Base-by-base conservation (phyloP, 2,329 filamentous ascomycete species). In the Calonectria fujianensis region DNA sequence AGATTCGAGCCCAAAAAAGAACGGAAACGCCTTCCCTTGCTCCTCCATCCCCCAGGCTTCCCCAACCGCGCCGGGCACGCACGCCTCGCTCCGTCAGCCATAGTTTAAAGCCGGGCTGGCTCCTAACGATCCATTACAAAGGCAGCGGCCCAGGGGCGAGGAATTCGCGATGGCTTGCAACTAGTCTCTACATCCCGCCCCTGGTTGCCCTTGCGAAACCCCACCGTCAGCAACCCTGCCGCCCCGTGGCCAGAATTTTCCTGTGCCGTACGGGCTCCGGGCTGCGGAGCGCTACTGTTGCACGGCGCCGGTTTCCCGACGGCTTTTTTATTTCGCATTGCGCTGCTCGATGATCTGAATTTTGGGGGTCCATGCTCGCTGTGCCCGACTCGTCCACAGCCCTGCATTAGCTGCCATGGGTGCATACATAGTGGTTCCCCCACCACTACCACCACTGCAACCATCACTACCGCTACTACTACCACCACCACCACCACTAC, bases 61-160 rank as follows among this genome's bases (percentile, higher is more conserved):
- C 57, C 57, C 57, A 63, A 27, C 57, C 57, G 18, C 45, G 18
- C 45, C 45, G 45, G 45, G 45, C 45, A 48, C 41, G 41, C 8
- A 48, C 45, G n/a, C 45, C 45, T 48, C 51, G 57, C 57, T n/a
- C 57, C 57, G 57, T 61, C 57, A 61, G 57, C 57, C 32, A n/a
- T 61, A 61, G 57, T 24, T 37, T 37, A 61, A 37, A 37, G 27
- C 57, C 57, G 20, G 57, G 57, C 52, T 39, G 32, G 57, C 13
- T 61, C 37, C 57, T 16, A 16, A 9, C 39, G 57, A 61, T 61
- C 32, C 57, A 39, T 61, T n/a, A 3, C n/a, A 37, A 39, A 39
- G 9, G 35, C 57, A 35, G 57, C 57, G 51, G 16, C 51, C 51
- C 51, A 54, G 51, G 51, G 51, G 51, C 10, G 10, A 48, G n/a